Evolutionary conservation across 495 filamentous ascomycete species (phyloP), one percentile per base, ranked within the genome.

Genomic region (Chaetomium tenue): DNA sequence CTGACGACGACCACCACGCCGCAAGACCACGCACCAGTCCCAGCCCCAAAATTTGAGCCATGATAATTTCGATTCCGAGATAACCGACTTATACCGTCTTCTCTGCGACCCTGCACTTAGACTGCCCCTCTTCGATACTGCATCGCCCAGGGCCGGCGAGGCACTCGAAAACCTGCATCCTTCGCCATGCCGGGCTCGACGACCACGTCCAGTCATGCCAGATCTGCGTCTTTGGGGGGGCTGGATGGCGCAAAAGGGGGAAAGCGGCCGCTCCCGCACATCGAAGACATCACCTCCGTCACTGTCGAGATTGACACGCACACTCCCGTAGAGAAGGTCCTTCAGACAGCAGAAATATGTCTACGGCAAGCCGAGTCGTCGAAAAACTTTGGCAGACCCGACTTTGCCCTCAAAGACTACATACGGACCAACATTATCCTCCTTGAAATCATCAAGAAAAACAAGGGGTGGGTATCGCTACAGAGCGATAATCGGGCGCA

Each of bases 361-460:
- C 75, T 85, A 44, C 77, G 76, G 48, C 79, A 83, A 70, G 84
- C 86, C 15, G 79, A 78, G 26, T 81, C 81, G 15, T 72, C 74
- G 47, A 71, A 81, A 52, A 79, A 84, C 40, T 85, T 87, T 67
- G 71, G 75, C 15, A 73, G 80, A n/a, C 78, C 77, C 6, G 82
- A 84, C 60, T 44, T 82, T 23, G 83, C 82, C 9, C 70, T 84
- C 9, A 76, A 79, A 28, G 90, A 96, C 53, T 98, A 90, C 74
- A 81, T 97, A 57, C 84, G 87, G 47, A 88, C 93, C 26, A 90
- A 82, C 51, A 87, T 90, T 53, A 87, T 98, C 63, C 81, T 89
- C 40, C 80, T 90, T 25, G 83, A 93, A 46, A 78, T 88, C 33
- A 76, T 75, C n/a, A 80, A 78, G 65, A 80, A 78, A 65, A 81